Evolutionary conservation across 1,139 yeast species (phyloP).

Genomic region (Wickerhamomyces sp.): DNA sequence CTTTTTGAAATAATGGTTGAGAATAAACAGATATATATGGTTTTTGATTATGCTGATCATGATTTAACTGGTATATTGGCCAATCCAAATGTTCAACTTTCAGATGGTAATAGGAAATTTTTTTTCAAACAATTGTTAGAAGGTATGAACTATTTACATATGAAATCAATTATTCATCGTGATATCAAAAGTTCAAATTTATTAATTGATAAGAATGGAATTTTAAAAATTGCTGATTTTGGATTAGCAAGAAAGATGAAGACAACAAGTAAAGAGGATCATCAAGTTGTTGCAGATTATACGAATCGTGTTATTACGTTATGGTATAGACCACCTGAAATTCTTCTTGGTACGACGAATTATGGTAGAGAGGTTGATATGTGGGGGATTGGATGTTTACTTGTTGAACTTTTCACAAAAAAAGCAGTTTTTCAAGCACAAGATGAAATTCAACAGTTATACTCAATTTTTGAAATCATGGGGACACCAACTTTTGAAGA

Average conservation of each 20-base stretch:
- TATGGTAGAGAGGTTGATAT: slow-evolving; percentile 90
- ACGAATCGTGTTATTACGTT: slow-evolving; percentile 92
- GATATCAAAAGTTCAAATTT: slow-evolving; percentile 95
- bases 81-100: slow-evolving; percentile 62
- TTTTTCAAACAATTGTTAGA: slow-evolving; percentile 71
- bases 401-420: slow-evolving; percentile 74
- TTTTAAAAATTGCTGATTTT: slow-evolving; percentile 84
- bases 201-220: slow-evolving; percentile 65
- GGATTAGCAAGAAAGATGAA: slow-evolving; percentile 86
- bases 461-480: slow-evolving; percentile 71
- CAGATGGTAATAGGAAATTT: slow-evolving; percentile 68
- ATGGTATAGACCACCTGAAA: slow-evolving; percentile 97
- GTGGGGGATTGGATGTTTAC: slow-evolving; percentile 95
- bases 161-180: slow-evolving; percentile 76
- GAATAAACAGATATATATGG: slow-evolving; percentile 74
- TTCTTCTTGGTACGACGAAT: slow-evolving; percentile 81
- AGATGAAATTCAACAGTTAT: slow-evolving; percentile 82
- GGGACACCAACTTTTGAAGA: slow-evolving; percentile 75
- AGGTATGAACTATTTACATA: slow-evolving; percentile 80
- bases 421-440: slow-evolving; percentile 80
- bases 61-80: slow-evolving; percentile 85
- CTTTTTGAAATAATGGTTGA: slow-evolving; percentile 90
- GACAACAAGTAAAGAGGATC: slow-evolving; percentile 40
- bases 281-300: slow-evolving; percentile 72
- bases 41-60: slow-evolving; percentile 89